phyloP scores from a whole-genome alignment of 768 basidiomycete species.

The Suillus variegatus region DNA sequence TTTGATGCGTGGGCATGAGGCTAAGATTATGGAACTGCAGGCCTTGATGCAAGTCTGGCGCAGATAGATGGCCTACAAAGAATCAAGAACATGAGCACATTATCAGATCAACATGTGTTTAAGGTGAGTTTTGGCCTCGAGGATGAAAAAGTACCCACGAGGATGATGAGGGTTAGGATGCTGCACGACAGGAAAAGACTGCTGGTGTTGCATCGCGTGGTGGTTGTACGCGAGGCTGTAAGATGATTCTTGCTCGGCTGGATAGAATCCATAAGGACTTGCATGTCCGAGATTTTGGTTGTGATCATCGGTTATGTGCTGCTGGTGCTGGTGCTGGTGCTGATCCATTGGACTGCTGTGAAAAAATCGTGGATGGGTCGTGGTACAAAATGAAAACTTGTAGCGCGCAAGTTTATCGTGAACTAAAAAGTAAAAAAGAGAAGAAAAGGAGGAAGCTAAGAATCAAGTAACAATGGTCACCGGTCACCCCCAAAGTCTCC shows the following conservation, averaged over 20 bases:
- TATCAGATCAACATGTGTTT: constrained; percentile 70
- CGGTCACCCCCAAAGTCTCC: constrained; percentile 16
- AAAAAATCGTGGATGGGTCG: constrained; percentile 38
- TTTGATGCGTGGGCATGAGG: constrained; percentile 69
- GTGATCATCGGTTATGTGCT: constrained; percentile 52
- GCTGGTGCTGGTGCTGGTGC: constrained; percentile 39
- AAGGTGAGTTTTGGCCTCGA: constrained; percentile 40
- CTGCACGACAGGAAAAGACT: constrained; percentile 58
- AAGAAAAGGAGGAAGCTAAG: constrained; percentile 35
- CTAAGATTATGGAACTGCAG: constrained; percentile 61
- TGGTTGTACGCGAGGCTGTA: constrained; percentile 56
- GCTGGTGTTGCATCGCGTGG: constrained; percentile 47
- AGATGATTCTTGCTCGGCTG: constrained; percentile 53
- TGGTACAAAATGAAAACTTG: constrained; percentile 37
- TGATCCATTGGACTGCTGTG: constrained; percentile 47
- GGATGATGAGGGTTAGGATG: constrained; percentile 63
- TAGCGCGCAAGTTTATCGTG: constrained; percentile 29
- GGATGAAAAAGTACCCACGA: constrained; percentile 62
- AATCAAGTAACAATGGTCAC: constrained; percentile 31
- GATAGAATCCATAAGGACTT: constrained; percentile 52
- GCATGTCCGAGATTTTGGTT: constrained; percentile 40
- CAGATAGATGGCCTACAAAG: constrained; percentile 61
- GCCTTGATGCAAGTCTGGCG: constrained; percentile 69
- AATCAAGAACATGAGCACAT: constrained; percentile 46
- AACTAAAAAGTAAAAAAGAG: constrained; percentile 35